Conservation (phyloP, 2,329 filamentous ascomycete species). For the Xylariaceae sp. region DNA sequence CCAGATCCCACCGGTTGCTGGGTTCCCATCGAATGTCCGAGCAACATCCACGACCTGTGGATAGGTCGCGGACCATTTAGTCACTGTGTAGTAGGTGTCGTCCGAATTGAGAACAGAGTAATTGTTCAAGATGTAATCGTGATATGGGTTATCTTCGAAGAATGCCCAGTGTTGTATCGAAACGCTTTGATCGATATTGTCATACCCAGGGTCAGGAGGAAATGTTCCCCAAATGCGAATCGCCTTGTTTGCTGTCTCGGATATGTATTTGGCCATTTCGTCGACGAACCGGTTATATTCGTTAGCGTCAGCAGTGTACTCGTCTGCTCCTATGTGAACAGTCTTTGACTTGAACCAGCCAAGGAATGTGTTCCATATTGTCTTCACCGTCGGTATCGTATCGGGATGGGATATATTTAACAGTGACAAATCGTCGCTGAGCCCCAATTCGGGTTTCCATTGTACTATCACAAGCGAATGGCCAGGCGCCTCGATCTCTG, state of each 20-base stretch:
- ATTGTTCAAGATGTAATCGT: slow-evolving; percentile 45
- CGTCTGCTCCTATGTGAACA: slow-evolving; percentile 59
- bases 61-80: slow-evolving; percentile 51
- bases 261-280: slow-evolving; percentile 52
- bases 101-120: slow-evolving; percentile 58
- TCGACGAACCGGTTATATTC: slow-evolving; percentile 59
- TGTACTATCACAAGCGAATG: slow-evolving; percentile 60
- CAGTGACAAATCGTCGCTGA: slow-evolving; percentile 50
- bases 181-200: slow-evolving; percentile 47
- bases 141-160: slow-evolving; percentile 54
- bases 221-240: slow-evolving; percentile 62
- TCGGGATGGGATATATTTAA: slow-evolving; percentile 59
- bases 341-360: slow-evolving; percentile 60
- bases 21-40: slow-evolving; percentile 49
- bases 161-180: slow-evolving; percentile 60
- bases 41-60: slow-evolving; percentile 50
- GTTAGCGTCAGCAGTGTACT: slow-evolving; percentile 50
- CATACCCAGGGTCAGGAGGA: slow-evolving; percentile 43
- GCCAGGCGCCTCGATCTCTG: slow-evolving; percentile 62
- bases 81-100: slow-evolving; percentile 54
- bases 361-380: slow-evolving; percentile 56
- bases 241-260: slow-evolving; percentile 42
- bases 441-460: slow-evolving; percentile 60
- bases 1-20: slow-evolving; percentile 45
- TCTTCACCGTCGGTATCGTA: slow-evolving; percentile 54